These are phyloP conservation scores for Cutaneotrichosporon spelunceum DNA, from an alignment of 1,284 basidiomycete genomes.

Conservation along the genomic window DNA sequence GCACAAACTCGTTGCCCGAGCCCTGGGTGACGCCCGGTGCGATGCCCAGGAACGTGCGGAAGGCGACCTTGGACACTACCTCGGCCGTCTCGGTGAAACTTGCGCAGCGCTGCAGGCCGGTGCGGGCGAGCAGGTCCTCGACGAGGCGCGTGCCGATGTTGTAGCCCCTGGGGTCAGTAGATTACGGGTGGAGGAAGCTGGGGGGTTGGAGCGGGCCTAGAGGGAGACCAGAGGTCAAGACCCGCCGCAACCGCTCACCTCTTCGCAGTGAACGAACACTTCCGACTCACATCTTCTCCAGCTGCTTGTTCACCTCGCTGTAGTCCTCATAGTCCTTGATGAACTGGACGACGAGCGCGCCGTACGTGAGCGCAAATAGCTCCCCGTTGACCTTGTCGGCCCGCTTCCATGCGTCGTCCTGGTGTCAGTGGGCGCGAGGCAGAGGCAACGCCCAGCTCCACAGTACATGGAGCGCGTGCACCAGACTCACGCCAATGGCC, in stretches of 20 bases:
- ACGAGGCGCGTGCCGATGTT: constrained; percentile 95
- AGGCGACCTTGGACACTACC: constrained; percentile 94
- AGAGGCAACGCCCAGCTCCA: neutral
- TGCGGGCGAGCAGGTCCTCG: constrained; percentile 94
- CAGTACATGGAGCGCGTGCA: neutral
- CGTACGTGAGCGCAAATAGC: constrained; percentile 94
- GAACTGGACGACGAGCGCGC: constrained; percentile 94
- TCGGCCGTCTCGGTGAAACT: constrained; percentile 94
- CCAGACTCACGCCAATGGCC: constrained; percentile 36
- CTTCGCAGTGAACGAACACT: too few species aligned
- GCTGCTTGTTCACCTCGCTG: constrained; percentile 66
- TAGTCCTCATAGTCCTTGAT: constrained; percentile 99
- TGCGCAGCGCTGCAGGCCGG: constrained; percentile 74
- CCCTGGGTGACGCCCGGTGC: constrained; percentile 64
- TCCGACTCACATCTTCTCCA: constrained; percentile 60
- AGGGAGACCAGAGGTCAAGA: too few species aligned
- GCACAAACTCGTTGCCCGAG: constrained; percentile 60
- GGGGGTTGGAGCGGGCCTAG: neutral
- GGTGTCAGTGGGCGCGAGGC: constrained; percentile 12
- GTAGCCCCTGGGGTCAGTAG: constrained; percentile 75
- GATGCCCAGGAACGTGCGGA: constrained; percentile 96
- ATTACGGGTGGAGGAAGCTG: too few species aligned
- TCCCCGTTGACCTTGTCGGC: constrained; percentile 95
- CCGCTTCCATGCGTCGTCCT: constrained; percentile 87
- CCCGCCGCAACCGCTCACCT: neutral